Evolutionary conservation across 2,329 filamentous ascomycete species (phyloP).

Genomic region (Mollisia scopiformis): DNA sequence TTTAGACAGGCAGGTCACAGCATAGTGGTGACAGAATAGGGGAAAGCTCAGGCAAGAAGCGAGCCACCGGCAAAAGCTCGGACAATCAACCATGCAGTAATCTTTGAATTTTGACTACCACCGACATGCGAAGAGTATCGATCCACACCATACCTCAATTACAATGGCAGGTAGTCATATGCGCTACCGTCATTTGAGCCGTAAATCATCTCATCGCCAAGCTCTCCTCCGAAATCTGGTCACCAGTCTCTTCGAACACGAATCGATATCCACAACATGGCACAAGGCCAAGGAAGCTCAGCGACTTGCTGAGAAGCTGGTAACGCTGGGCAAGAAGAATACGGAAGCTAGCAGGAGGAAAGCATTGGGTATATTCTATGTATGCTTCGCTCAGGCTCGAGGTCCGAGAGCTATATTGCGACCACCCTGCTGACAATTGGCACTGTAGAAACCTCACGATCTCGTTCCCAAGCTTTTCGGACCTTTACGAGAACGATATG

Average conservation of each 20-base stretch:
- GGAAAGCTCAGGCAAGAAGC: too few relatives aligned
- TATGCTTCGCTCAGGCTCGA: slow-evolving; percentile 60
- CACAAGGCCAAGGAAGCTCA: slow-evolving; percentile 98
- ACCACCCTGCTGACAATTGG: slow-evolving; percentile 13
- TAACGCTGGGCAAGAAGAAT: slow-evolving; percentile 91
- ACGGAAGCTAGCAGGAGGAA: slow-evolving; percentile 77
- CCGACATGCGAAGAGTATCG: too few relatives aligned
- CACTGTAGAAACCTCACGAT: slow-evolving; percentile 62
- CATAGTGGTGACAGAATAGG: too few relatives aligned
- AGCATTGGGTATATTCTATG: slow-evolving; percentile 84
- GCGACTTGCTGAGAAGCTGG: slow-evolving; percentile 88
- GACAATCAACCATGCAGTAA: neutral
- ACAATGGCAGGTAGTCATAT: slow-evolving; percentile 82
- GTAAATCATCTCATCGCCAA: slow-evolving; percentile 83
- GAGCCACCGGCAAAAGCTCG: too few relatives aligned
- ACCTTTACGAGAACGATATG: slow-evolving; percentile 78
- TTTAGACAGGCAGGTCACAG: too few relatives aligned
- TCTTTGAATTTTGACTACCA: too few relatives aligned
- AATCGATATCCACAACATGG: slow-evolving; percentile 94
- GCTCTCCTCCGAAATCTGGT: slow-evolving; percentile 95
- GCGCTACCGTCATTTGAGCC: slow-evolving; percentile 88
- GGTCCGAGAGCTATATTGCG: too few relatives aligned
- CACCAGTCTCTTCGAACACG: slow-evolving; percentile 90
- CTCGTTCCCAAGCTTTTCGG: slow-evolving; percentile 88
- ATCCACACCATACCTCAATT: neutral